Evolutionary conservation across 2,329 filamentous ascomycete genomes (phyloP).

Genomic region (Endothia cerciana): DNA sequence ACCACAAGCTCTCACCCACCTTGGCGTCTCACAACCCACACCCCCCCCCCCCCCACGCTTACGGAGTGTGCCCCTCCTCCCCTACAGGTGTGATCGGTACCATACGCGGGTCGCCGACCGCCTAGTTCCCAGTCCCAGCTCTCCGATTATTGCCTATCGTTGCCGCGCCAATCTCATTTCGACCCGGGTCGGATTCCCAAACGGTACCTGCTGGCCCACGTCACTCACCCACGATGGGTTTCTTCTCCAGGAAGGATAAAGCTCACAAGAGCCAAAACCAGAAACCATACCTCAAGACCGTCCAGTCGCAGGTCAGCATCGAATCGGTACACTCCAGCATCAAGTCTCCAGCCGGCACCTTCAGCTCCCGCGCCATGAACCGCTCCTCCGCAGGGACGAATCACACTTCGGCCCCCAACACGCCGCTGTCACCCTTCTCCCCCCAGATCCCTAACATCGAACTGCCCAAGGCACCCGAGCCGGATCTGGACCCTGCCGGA

Average conservation of each 20-base stretch:
- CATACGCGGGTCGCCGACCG: not conserved
- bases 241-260: slow-evolving; percentile 61
- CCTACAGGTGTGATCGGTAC: not conserved
- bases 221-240: slow-evolving; percentile 48
- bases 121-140: not conserved
- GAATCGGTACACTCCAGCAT: slow-evolving; percentile 55
- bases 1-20: not conserved
- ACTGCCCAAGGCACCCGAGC: slow-evolving; percentile 84
- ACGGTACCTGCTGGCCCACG: not conserved
- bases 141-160: slow-evolving; percentile 11
- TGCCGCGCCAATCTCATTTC: slow-evolving; percentile 13
- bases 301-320: slow-evolving; percentile 55
- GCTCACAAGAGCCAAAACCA: slow-evolving; percentile 43
- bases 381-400: slow-evolving; percentile 56
- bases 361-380: slow-evolving; percentile 46
- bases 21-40: slow-evolving; percentile 11
- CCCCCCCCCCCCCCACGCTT: no score
- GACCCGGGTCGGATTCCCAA: not conserved
- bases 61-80: slow-evolving; percentile 9
- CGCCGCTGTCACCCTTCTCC: slow-evolving; percentile 57
- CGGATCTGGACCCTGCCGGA: slow-evolving; percentile 81
- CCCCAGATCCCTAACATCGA: slow-evolving; percentile 72
- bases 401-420: slow-evolving; percentile 44
- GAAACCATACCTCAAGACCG: slow-evolving; percentile 47
- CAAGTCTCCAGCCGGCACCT: slow-evolving; percentile 43